Evolutionary conservation across 352 stramenopile genomes (phyloP).

Genomic region (Phytophthora macrochlamydospora): DNA sequence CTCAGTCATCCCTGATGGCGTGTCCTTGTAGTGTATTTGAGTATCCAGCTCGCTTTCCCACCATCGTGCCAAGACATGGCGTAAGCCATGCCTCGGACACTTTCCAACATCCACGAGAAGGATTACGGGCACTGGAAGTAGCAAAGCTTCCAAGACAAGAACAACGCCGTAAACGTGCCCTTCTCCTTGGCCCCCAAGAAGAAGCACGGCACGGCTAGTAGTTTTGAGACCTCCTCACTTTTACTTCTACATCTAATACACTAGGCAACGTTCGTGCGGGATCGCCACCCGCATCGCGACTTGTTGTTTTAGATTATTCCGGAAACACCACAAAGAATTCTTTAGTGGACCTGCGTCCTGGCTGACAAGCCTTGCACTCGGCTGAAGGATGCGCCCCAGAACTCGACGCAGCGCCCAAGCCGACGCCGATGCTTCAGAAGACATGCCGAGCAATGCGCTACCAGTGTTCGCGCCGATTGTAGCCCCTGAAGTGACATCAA

Average conservation of each 20-base stretch:
- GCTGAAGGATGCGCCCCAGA: neutral
- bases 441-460: neutral
- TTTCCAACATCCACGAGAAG: too few species aligned
- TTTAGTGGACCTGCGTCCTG: neutral
- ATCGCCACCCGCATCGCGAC: neutral
- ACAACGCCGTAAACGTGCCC: too few species aligned
- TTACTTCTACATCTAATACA: neutral
- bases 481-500: neutral
- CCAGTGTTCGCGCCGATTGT: neutral
- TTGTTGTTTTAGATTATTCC: neutral
- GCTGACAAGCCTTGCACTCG: neutral
- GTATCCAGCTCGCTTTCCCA: too few species aligned
- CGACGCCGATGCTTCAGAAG: neutral
- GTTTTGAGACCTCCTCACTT: neutral
- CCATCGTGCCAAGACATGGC: too few species aligned
- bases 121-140: too few species aligned
- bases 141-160: too few species aligned
- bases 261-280: neutral
- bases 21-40: too few species aligned
- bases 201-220: too few species aligned
- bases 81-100: too few species aligned
- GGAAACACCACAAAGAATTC: neutral
- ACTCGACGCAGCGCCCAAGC: neutral
- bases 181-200: too few species aligned
- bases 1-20: too few species aligned